A percentile compares a stretch with the other conserved stretches of the same genome.
Evolutionary conservation across 768 basidiomycete genomes (phyloP).

Genomic region (Suillus occidentalis): DNA sequence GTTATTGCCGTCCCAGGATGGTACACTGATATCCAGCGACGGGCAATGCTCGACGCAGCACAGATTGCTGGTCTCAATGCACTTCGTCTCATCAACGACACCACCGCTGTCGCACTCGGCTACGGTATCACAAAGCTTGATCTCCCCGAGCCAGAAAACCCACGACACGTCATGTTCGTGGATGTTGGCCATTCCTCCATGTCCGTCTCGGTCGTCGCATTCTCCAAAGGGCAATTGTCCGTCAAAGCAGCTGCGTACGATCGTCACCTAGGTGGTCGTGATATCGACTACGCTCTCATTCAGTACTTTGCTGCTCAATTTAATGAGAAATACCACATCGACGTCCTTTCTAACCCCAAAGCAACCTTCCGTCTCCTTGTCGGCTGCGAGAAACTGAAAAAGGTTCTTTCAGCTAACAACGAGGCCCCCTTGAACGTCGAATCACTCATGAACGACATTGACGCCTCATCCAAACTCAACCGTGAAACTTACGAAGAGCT

Average conservation of each 20-base stretch:
- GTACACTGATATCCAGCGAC: slow-evolving; percentile 93
- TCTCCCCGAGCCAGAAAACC: slow-evolving; percentile 80
- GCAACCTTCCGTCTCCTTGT: slow-evolving; percentile 88
- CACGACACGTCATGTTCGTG: slow-evolving; percentile 89
- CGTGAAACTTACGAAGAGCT: slow-evolving; percentile 84
- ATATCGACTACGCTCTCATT: slow-evolving; percentile 92
- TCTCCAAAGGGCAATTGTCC: slow-evolving; percentile 88
- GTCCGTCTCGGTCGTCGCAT: slow-evolving; percentile 85
- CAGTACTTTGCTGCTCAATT: slow-evolving; percentile 89
- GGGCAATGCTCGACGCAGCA: slow-evolving; percentile 88
- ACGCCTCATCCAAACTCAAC: slow-evolving; percentile 81
- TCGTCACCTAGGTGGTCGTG: slow-evolving; percentile 91
- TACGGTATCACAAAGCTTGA: slow-evolving; percentile 99
- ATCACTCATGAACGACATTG: slow-evolving; percentile 94
- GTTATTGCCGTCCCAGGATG: slow-evolving; percentile 96
- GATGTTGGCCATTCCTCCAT: slow-evolving; percentile 94
- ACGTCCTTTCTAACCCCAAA: slow-evolving; percentile 88
- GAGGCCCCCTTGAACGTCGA: slow-evolving; percentile 92
- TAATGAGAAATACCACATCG: slow-evolving; percentile 97
- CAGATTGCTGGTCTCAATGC: slow-evolving; percentile 85
- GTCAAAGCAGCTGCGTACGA: slow-evolving; percentile 92
- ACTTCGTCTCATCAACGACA: slow-evolving; percentile 96
- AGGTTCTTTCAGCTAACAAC: slow-evolving; percentile 90
- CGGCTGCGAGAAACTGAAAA: slow-evolving; percentile 93
- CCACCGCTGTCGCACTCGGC: slow-evolving; percentile 92